Conservation (phyloP, 192 early-diverging fungal genomes). For the Cetraspora pellucida region DNA sequence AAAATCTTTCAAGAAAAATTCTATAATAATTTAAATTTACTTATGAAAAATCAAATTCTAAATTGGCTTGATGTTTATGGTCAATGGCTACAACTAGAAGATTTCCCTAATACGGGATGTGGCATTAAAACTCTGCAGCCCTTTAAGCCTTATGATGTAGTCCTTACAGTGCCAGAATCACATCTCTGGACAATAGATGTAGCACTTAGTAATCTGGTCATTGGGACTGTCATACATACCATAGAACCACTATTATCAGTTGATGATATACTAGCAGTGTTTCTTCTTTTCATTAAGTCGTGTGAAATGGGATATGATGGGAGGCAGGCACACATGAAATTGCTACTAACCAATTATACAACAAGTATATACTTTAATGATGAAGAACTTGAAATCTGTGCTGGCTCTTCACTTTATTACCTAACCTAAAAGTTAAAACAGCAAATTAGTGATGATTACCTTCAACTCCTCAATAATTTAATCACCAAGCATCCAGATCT, state of each 20-base stretch:
- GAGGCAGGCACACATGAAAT: constrained; percentile 23
- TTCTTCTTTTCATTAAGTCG: constrained; percentile 39
- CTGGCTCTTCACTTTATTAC: constrained; percentile 35
- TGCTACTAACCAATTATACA: constrained; percentile 37
- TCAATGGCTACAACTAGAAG: constrained; percentile 13
- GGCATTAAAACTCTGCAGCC: constrained; percentile 33
- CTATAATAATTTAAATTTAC: too few relatives aligned
- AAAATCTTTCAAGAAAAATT: too few relatives aligned
- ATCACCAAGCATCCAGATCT: constrained; percentile 34
- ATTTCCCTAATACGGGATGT: constrained; percentile 38
- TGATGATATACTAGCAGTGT: constrained; percentile 39
- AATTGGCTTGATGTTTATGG: too few relatives aligned
- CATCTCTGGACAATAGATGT: constrained; percentile 38
- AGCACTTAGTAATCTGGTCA: constrained; percentile 32
- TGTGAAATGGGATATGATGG: constrained; percentile 8
- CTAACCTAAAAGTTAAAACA: constrained; percentile 19
- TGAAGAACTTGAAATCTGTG: constrained; percentile 37
- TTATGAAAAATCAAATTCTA: too few relatives aligned
- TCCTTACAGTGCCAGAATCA: constrained; percentile 28
- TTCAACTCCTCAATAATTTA: constrained; percentile 1
- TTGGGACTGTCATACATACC: constrained; percentile 29
- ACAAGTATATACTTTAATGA: constrained; percentile 36
- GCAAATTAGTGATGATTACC: constrained; percentile 21
- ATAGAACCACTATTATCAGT: constrained; percentile 27
- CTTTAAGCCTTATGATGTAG: constrained; percentile 1